A percentile compares a stretch with the other conserved stretches of the same genome.
These are phyloP conservation scores for Knoxia roxburghii DNA, from an alignment of 257 asterid genomes.

Conservation along the genomic window DNA sequence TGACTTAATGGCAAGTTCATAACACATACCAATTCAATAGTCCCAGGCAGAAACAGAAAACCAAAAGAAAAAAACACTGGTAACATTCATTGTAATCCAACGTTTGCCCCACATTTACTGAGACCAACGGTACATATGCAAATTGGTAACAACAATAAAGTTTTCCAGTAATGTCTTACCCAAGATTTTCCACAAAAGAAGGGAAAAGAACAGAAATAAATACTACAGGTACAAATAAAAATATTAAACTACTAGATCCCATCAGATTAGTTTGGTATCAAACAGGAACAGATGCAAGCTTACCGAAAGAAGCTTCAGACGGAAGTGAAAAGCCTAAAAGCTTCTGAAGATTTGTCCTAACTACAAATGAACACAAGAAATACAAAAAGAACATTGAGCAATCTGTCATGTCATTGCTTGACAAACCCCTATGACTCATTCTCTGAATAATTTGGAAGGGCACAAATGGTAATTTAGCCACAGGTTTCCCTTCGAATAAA, in stretches of 20 bases:
- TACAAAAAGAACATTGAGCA: slow-evolving; percentile 92
- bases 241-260: background rate
- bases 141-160: background rate
- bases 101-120: background rate
- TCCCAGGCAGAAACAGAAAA: background rate
- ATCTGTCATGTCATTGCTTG: slow-evolving; percentile 85
- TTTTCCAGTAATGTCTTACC: background rate
- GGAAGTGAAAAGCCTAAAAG: slow-evolving; percentile 86
- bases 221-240: background rate
- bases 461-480: slow-evolving; percentile 82
- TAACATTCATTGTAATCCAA: background rate
- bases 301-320: slow-evolving; percentile 82
- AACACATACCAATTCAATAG: background rate
- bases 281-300: slow-evolving; percentile 68
- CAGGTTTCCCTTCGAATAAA: slow-evolving; percentile 70
- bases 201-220: too few relatives aligned
- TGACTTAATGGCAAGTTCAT: background rate
- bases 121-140: background rate
- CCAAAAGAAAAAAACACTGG: too few relatives aligned
- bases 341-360: slow-evolving; percentile 86
- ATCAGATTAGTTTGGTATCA: slow-evolving; percentile 49
- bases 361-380: slow-evolving; percentile 69
- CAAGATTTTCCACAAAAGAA: background rate
- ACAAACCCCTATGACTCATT: slow-evolving; percentile 88
- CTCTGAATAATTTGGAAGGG: slow-evolving; percentile 71